These are phyloP conservation scores for Chrysanthemum makinoi DNA, from an alignment of 129 eudicot species.

Conservation along the genomic window DNA sequence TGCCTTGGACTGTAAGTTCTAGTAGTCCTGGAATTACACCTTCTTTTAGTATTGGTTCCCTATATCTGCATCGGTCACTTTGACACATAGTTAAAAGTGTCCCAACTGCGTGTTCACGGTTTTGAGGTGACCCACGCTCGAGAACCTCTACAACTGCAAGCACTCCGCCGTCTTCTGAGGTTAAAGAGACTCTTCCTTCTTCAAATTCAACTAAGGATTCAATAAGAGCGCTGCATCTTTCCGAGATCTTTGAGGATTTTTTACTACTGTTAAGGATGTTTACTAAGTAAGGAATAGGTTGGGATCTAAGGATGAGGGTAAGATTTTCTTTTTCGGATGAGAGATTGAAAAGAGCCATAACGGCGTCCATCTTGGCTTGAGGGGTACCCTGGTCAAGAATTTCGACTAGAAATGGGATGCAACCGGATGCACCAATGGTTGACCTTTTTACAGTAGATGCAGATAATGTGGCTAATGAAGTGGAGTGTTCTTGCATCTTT, in stretches of 20 bases:
- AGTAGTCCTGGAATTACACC: slow-evolving; percentile 96
- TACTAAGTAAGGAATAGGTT: slow-evolving; percentile 62
- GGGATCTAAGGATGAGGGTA: slow-evolving; percentile 47
- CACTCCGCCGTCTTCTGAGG: slow-evolving; percentile 76
- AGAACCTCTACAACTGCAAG: slow-evolving; percentile 89
- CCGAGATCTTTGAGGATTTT: slow-evolving; percentile 71
- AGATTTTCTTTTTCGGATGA: slow-evolving; percentile 69
- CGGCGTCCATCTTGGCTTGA: slow-evolving; percentile 79
- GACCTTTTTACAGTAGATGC: slow-evolving; percentile 75
- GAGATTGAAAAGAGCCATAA: slow-evolving; percentile 87
- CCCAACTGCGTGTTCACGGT: slow-evolving; percentile 94
- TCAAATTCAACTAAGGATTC: slow-evolving; percentile 69
- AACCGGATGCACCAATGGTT: slow-evolving; percentile 65
- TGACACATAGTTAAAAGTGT: slow-evolving; percentile 75
- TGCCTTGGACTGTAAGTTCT: slow-evolving; percentile 94
- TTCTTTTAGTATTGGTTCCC: slow-evolving; percentile 91
- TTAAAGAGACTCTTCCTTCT: slow-evolving; percentile 60
- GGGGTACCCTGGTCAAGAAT: slow-evolving; percentile 47
- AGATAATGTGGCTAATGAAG: slow-evolving; percentile 76
- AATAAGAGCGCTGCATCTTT: slow-evolving; percentile 64
- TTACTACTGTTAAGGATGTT: slow-evolving; percentile 63
- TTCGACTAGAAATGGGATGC: slow-evolving; percentile 71
- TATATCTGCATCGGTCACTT: slow-evolving; percentile 60
- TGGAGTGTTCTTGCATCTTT: slow-evolving; percentile 73
- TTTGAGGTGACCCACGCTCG: slow-evolving; percentile 78